A percentile compares a stretch with the other conserved stretches of the same genome.
These are phyloP conservation scores for Mallotus nudiflorus DNA, from an alignment of 345 rosid genomes.

Conservation along the genomic window DNA sequence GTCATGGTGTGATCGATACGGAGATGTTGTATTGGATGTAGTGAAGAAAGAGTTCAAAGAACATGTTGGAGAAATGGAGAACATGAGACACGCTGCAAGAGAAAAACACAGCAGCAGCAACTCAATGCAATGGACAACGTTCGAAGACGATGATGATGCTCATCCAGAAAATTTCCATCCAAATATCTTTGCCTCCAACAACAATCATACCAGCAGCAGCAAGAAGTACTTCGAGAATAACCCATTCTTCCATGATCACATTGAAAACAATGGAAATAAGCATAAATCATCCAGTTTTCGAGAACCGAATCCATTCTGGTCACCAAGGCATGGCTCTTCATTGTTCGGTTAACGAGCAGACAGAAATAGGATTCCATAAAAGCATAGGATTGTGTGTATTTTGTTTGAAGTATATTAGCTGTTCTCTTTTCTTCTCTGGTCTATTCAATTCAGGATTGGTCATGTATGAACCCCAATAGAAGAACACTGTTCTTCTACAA, in stretches of 20 bases:
- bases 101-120: constrained; percentile 36
- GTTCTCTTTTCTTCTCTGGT: not conserved
- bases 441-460: not conserved
- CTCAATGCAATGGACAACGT: constrained; percentile 57
- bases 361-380: not conserved
- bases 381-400: not conserved
- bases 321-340: constrained; percentile 10
- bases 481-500: constrained; percentile 20
- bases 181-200: constrained; percentile 43
- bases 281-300: constrained; percentile 23
- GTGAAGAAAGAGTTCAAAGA: constrained; percentile 80
- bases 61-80: constrained; percentile 70
- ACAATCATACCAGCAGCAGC: not conserved
- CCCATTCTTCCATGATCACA: constrained; percentile 23
- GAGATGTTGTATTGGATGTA: constrained; percentile 66
- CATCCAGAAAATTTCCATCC: constrained; percentile 62
- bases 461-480: not conserved
- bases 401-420: not conserved
- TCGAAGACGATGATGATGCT: constrained; percentile 51
- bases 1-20: constrained; percentile 67
- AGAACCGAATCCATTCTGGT: constrained; percentile 33
- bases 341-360: not conserved
- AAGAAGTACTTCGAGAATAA: not conserved
- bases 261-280: constrained; percentile 15
- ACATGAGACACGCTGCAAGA: constrained; percentile 43